Evolutionary conservation across 2,329 filamentous ascomycete species (phyloP), one percentile per base, ranked within the genome.

Genomic region (Fusarium brachygibbosum): DNA sequence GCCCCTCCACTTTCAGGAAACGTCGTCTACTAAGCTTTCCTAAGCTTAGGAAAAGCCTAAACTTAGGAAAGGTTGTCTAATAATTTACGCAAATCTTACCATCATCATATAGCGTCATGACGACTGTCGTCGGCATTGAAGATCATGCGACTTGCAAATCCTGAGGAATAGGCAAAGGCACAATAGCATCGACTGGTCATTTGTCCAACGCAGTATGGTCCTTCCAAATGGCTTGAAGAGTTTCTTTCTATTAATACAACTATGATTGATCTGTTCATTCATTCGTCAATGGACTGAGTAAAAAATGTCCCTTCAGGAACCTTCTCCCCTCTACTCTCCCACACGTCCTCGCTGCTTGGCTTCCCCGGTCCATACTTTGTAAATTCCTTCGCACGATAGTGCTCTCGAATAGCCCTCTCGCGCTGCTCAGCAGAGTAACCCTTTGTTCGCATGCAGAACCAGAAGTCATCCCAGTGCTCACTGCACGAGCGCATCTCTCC

Each of bases 361-460:
- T 76, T 78, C 2, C 88, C 88, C 16, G 83, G 79, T 17, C 80
- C 88, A 79, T 93, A 91, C 78, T 89, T 91, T 38, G 86, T 87
- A 65, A 83, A 80, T 75, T 88, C 85, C 79, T 90, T 91, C 69
- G 87, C 84, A 67, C 88, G 84, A 80, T 94, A 93, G 79, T 90
- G 88, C 48, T 88, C 88, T 63, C 84, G 83, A 57, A 97, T 86
- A 72, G 85, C 84, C 53, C 84, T 86, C 63, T 87, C 88, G 74
- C 88, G 88, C 70, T 88, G 82, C 42, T 85, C 81, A 25, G 87
- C 86, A 1, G 85, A 79, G 75, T 89, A 89, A 3, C 86, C 85
- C 74, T 91, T 90, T 37, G 90, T 90, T 69, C 93, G 90, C 94
- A 98, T 98, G 84, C 96, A 99, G 82, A 98, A 95, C 92, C 94